Evolutionary conservation across 768 basidiomycete species (phyloP), one percentile per base, ranked within the genome.

Genomic region (Cubamyces lactineus): DNA sequence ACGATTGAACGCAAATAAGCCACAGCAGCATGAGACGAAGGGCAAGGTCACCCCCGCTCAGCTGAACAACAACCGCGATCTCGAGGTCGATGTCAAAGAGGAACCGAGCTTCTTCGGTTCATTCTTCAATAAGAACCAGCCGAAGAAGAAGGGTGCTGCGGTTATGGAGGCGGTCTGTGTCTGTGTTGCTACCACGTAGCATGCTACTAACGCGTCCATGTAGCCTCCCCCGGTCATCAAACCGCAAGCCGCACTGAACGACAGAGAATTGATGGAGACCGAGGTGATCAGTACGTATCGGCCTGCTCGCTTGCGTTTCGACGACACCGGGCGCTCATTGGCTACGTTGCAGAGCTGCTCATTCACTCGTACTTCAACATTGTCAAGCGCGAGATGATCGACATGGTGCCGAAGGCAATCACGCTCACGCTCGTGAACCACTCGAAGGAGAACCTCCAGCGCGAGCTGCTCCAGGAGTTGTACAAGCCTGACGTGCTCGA

Each of bases 381-480:
- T 66, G 94, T 98, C 57, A 98, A 99, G 79, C 89, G 96, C 61
- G 96, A 98, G 77, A 94, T 98, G 92, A 98, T 98, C 70, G 96
- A 98, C 76, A 97, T 97, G 94, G 92, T 98, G 24, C 96, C 96
- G 8, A 99, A 99, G 76, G 93, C 93, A 17, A 94, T 97, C 73
- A 86, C 91, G 11, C 78, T 92, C 65, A 98, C 93, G 16, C 86
- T 98, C 39, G 96, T 99, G 52, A 90, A 87, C 72, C 87, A 88
- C 75, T 88, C 96, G 62, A 98, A 97, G 76, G 97, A 98, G 77
- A 87, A 92, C 74, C 79, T 99, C 61, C 97, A 99, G 78, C 84
- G 88, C 62, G 96, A 97, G 75, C 82, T 99, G 42, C 77, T 99
- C 54, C 93, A 97, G 72, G 92, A 98, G 78, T 82, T 99, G 24